Percentiles rank a stretch among this genome's conserved stretches.
phyloP scores from a whole-genome alignment of 495 filamentous ascomycete genomes.

The Talaromyces adpressus region DNA sequence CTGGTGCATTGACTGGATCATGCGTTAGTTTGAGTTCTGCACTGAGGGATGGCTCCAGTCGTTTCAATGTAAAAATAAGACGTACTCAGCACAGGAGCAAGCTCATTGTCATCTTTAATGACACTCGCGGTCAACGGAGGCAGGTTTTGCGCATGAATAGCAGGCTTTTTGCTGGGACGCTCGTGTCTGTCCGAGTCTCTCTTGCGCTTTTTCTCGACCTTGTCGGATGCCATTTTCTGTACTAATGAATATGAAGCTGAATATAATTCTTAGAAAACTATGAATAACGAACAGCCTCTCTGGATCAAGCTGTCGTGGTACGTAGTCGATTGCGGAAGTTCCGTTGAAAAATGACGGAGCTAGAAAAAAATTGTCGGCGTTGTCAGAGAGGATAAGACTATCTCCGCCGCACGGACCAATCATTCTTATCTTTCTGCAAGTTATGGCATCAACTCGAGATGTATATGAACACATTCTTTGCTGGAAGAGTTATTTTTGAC shows the following conservation, averaged over 20 bases:
- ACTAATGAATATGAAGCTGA: neutral
- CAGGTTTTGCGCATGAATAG: constrained; percentile 39
- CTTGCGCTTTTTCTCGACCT: constrained; percentile 68
- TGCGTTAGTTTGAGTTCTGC: neutral
- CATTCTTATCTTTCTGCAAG: neutral
- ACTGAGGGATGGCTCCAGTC: neutral
- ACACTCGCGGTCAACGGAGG: constrained; percentile 48
- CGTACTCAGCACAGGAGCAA: constrained; percentile 63
- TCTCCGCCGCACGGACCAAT: neutral
- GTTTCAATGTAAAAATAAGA: neutral
- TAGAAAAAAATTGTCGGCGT: constrained; percentile 1
- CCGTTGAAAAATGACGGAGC: neutral
- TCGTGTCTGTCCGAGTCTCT: constrained; percentile 47
- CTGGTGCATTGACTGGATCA: constrained; percentile 58
- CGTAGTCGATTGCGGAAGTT: neutral
- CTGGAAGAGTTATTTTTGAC: neutral
- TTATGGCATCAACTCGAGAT: neutral
- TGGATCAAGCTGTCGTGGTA: neutral
- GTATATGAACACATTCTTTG: neutral
- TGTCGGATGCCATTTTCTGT: constrained; percentile 42
- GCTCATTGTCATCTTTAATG: constrained; percentile 47
- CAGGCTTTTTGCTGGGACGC: constrained; percentile 57
- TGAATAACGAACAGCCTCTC: neutral
- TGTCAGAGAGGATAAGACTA: neutral
- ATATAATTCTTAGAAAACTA: neutral